phyloP scores from a whole-genome alignment of 306 rosid species.

The Vicia villosa region DNA sequence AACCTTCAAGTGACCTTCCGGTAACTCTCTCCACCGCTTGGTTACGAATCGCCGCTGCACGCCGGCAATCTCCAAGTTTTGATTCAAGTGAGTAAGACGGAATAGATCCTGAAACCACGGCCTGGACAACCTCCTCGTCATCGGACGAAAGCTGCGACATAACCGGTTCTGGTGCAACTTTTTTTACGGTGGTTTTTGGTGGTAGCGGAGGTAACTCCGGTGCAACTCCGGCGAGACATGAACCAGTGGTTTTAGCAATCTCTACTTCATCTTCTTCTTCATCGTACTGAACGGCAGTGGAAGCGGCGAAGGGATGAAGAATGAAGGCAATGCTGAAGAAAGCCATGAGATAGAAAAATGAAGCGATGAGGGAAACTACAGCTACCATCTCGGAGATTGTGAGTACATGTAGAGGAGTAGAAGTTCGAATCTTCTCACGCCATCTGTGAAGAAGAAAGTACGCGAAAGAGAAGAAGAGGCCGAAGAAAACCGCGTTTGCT shows the following conservation, averaged over 20 bases:
- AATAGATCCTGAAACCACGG: conserved; percentile 58
- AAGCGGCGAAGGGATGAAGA: conserved; percentile 48
- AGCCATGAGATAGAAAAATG: conserved; percentile 71
- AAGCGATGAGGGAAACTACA: conserved; percentile 63
- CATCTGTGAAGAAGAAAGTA: too few relatives aligned
- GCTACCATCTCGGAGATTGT: conserved; percentile 69
- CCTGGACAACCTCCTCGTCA: conserved; percentile 60
- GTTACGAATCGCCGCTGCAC: conserved; percentile 70
- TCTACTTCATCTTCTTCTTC: too few relatives aligned
- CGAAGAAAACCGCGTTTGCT: conserved; percentile 66
- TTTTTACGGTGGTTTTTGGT: too few relatives aligned
- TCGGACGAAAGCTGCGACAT: conserved; percentile 36
- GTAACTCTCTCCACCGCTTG: conserved; percentile 62
- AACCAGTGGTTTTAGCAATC: too few relatives aligned
- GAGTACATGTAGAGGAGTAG: too few relatives aligned
- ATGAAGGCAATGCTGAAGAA: conserved; percentile 85
- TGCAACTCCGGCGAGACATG: too few relatives aligned
- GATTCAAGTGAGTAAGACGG: conserved; percentile 79
- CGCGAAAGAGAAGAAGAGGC: conserved; percentile 75
- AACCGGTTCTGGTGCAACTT: too few relatives aligned
- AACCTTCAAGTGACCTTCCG: conserved; percentile 54
- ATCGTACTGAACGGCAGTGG: too few relatives aligned
- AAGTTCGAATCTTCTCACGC: too few relatives aligned
- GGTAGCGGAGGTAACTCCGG: too few relatives aligned
- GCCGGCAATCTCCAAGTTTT: conserved; percentile 62